Base-by-base conservation (phyloP, 164 flowering plant genomes). In the grape (Vitis vinifera) region DNA sequence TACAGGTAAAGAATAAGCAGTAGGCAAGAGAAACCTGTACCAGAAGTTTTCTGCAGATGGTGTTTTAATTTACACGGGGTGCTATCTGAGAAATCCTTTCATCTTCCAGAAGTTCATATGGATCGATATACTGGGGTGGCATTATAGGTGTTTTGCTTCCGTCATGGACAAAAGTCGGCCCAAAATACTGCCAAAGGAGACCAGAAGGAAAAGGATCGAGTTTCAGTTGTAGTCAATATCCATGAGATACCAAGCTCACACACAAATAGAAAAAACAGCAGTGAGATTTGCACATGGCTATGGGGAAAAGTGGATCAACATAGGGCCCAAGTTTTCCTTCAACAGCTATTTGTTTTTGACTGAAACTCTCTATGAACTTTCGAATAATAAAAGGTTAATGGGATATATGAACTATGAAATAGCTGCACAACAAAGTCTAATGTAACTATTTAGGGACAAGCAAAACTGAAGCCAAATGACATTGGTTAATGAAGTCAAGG, bases 51-150 rank as follows among this genome's bases (percentile, higher is more conserved):
- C 44, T 13, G 31, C 63, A n/a, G 56, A 52, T 57, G 17, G 12
- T 66, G 9, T 61, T 82, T 86, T 85, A 90, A 65, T 86, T 80
- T 53, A 85, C 72, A 50, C 66, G 77, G 14, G 89, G 91, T 12
- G 89, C 91, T 52, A 83, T 74, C 66, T 82, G 81, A 50, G 89
- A 81, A 47, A 91, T 76, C 72, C 89, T 88, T 59, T 88, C 91
- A 56, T 95, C 99, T 71, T 95, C 94, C 66, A 92, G 83, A 67
- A 94, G 88, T 7, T 67, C 74, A 75, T 91, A 91, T 3, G 98
- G 99, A 80, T 95, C 98, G 13, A 91, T 63, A 64, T 92, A 90
- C 11, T 79, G 87, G 7, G 97, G 92, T 23, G 84, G 82, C 16
- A 86, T 63, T 2, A 78, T 27, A 0, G 85, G 70, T 2, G 44